Conservation (phyloP, 2,329 filamentous ascomycete genomes). For the Neonectria neomacrospora region DNA sequence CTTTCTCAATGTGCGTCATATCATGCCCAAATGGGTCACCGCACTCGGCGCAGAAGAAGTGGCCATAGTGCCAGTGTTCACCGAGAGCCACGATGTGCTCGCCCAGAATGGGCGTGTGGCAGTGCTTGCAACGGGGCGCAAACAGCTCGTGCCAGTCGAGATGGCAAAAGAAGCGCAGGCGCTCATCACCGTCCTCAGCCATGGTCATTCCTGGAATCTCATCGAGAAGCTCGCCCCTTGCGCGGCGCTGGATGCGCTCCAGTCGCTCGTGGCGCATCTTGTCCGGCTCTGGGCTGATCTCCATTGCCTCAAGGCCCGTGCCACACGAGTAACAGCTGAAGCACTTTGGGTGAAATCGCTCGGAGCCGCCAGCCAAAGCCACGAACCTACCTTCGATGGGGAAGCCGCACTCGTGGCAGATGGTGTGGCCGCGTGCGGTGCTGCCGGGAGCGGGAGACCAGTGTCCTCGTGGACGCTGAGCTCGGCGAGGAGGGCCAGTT, state of each 20-base stretch:
- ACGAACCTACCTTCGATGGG: slow-evolving; percentile 93
- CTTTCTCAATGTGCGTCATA: slow-evolving; percentile 86
- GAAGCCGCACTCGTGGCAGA: slow-evolving; percentile 84
- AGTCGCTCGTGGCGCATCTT: slow-evolving; percentile 76
- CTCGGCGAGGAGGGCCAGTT: slow-evolving; percentile 48
- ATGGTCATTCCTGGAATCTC: slow-evolving; percentile 72
- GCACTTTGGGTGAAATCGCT: slow-evolving; percentile 92
- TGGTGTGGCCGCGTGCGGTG: slow-evolving; percentile 68
- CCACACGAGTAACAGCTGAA: slow-evolving; percentile 91
- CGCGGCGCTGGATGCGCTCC: slow-evolving; percentile 74
- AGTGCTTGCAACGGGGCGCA: slow-evolving; percentile 92
- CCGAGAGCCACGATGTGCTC: slow-evolving; percentile 95
- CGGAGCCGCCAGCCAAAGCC: slow-evolving; percentile 75
- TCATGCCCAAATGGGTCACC: slow-evolving; percentile 88
- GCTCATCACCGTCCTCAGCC: slow-evolving; percentile 77
- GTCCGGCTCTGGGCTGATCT: slow-evolving; percentile 93
- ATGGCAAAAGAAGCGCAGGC: slow-evolving; percentile 92
- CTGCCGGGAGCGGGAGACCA: slow-evolving; percentile 67
- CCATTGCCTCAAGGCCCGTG: slow-evolving; percentile 90
- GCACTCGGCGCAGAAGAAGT: slow-evolving; percentile 99
- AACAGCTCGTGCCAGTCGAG: slow-evolving; percentile 98
- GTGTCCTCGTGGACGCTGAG: slow-evolving; percentile 61
- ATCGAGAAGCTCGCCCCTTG: slow-evolving; percentile 66
- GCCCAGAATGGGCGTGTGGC: slow-evolving; percentile 94
- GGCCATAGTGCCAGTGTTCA: slow-evolving; percentile 94